Conservation (phyloP, 2,329 filamentous ascomycete genomes). For the Sphaceloma murrayae region DNA sequence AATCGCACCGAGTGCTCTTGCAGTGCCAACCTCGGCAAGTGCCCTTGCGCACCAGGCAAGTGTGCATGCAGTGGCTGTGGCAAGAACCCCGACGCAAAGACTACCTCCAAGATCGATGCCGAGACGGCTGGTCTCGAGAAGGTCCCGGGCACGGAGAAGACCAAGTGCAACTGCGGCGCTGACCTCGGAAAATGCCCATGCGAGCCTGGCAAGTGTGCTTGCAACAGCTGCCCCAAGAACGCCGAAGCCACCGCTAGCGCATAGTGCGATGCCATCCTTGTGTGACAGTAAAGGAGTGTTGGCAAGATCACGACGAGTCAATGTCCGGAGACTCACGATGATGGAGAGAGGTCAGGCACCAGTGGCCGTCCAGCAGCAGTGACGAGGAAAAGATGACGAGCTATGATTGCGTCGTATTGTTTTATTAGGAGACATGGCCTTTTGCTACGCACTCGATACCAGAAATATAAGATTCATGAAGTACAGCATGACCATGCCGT, state of each 20-base stretch:
- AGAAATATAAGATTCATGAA: no score
- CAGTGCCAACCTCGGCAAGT: slow-evolving; percentile 33
- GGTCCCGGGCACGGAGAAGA: slow-evolving; percentile 44
- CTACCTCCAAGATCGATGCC: slow-evolving; percentile 17
- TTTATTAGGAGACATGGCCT: no score
- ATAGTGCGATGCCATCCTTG: background rate
- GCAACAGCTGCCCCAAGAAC: slow-evolving; percentile 23
- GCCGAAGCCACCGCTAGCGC: background rate
- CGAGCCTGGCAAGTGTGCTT: slow-evolving; percentile 39
- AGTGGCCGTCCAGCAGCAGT: no score
- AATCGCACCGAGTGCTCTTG: slow-evolving; percentile 41
- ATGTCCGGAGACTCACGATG: no score
- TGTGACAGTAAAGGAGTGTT: background rate
- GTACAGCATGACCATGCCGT: no score
- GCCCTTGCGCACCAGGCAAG: slow-evolving; percentile 37
- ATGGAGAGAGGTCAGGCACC: no score
- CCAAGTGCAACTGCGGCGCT: slow-evolving; percentile 43
- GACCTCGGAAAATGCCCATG: slow-evolving; percentile 39
- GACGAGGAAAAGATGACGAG: no score
- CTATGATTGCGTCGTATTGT: no score
- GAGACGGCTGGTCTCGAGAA: slow-evolving; percentile 32
- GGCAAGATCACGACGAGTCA: slow-evolving; percentile 10
- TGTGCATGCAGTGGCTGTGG: slow-evolving; percentile 40
- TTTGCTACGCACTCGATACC: no score
- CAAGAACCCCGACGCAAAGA: slow-evolving; percentile 35